Conservation (phyloP, 1,139 yeast genomes). For the Blastobotrys malaysiensis region DNA sequence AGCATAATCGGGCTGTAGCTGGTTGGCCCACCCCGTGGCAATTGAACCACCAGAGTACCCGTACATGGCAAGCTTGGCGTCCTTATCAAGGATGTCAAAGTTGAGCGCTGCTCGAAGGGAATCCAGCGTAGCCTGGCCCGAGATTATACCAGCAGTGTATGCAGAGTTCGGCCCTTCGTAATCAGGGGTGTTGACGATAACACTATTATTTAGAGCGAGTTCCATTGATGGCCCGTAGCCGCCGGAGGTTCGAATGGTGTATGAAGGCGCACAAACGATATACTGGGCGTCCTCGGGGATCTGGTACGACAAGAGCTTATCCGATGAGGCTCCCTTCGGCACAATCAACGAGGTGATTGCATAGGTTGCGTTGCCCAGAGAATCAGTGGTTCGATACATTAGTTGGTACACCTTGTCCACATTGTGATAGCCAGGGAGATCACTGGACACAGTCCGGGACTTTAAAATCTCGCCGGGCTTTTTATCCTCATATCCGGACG, state of each 20-base stretch:
- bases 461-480: constrained; percentile 18
- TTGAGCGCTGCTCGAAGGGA: constrained; percentile 20
- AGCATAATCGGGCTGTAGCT: constrained; percentile 27
- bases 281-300: constrained; percentile 28
- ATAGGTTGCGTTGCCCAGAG: constrained; percentile 19
- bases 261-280: constrained; percentile 31
- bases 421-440: constrained; percentile 6
- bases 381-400: constrained; percentile 21
- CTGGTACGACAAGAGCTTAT: constrained; percentile 26
- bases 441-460: constrained; percentile 1
- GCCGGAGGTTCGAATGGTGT: constrained; percentile 12
- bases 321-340: constrained; percentile 16
- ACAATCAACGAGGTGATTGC: constrained; percentile 28
- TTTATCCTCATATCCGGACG: constrained; percentile 13
- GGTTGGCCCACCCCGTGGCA: constrained; percentile 32
- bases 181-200: constrained; percentile 20
- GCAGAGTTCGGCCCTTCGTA: constrained; percentile 22
- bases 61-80: constrained; percentile 20
- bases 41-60: constrained; percentile 33
- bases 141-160: constrained; percentile 21
- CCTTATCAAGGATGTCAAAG: constrained; percentile 11
- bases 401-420: constrained; percentile 20
- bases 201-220: constrained; percentile 16
- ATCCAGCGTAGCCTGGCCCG: constrained; percentile 23
- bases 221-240: not conserved